Evolutionary conservation across 2,329 filamentous ascomycete genomes (phyloP).

Genomic region (Trichoderma hamatum): DNA sequence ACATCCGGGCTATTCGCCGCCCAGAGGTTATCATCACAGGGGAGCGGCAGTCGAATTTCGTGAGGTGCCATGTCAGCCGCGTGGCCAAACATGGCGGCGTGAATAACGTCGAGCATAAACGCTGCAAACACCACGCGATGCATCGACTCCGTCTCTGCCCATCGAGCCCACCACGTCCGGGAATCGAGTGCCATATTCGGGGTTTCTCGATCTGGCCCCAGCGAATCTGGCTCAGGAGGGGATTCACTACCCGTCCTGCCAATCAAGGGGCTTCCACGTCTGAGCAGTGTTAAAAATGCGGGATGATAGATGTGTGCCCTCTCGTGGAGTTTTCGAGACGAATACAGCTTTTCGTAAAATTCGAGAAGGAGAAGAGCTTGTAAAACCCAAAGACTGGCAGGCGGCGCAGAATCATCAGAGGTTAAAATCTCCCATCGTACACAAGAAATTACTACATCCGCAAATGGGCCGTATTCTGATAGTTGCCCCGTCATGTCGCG

Average conservation of each 20-base stretch:
- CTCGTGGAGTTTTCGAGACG: conserved; percentile 79
- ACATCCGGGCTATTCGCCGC: conserved; percentile 76
- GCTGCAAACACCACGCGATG: conserved; percentile 84
- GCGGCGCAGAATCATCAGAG: conserved; percentile 78
- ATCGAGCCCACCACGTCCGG: conserved; percentile 74
- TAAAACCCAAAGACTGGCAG: conserved; percentile 85
- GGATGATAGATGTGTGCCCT: conserved; percentile 88
- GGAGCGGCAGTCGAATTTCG: conserved; percentile 81
- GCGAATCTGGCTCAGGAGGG: conserved; percentile 58
- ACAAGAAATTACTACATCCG: conserved; percentile 66
- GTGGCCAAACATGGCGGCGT: conserved; percentile 92
- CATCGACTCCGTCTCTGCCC: conserved; percentile 88
- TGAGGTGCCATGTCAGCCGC: conserved; percentile 88
- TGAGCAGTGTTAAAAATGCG: conserved; percentile 80
- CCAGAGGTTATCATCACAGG: conserved; percentile 87
- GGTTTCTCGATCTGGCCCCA: conserved; percentile 44
- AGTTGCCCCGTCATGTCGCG: conserved; percentile 57
- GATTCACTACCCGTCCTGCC: conserved; percentile 78
- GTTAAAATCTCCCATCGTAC: conserved; percentile 84
- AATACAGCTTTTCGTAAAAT: conserved; percentile 91
- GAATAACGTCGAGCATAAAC: conserved; percentile 86
- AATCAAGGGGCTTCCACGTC: conserved; percentile 82
- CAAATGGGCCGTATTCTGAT: conserved; percentile 51
- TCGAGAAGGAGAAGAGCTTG: conserved; percentile 83
- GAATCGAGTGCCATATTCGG: conserved; percentile 43